Evolutionary conservation across 2,329 filamentous ascomycete species (phyloP).

Genomic region (Cordyceps pruinosa): DNA sequence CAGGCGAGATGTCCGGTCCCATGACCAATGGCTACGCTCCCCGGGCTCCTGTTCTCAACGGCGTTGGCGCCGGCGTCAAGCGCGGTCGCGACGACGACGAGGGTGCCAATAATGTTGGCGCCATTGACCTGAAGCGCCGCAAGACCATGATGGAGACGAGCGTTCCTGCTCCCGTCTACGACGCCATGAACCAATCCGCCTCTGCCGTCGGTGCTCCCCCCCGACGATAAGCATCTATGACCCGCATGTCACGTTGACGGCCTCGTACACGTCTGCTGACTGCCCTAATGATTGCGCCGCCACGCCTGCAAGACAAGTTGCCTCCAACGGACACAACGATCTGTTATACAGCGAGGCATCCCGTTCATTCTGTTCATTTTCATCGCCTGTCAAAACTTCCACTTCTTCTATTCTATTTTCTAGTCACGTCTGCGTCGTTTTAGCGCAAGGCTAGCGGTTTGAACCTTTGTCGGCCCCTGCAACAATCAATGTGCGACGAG

Average conservation of each 20-base stretch:
- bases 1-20: conserved; percentile 50
- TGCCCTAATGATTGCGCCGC: conserved; percentile 4
- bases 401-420: conserved; percentile 6
- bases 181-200: conserved; percentile 41
- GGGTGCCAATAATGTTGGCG: conserved; percentile 43
- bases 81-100: conserved; percentile 54
- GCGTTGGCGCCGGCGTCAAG: conserved; percentile 40
- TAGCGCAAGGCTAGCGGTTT: background rate
- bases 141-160: conserved; percentile 65
- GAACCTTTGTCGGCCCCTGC: conserved; percentile 8
- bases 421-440: conserved; percentile 5
- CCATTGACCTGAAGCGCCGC: conserved; percentile 66
- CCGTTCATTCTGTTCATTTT: conserved; percentile 5
- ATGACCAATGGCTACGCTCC: conserved; percentile 58
- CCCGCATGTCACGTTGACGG: background rate
- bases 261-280: background rate
- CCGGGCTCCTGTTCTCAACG: conserved; percentile 60
- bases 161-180: conserved; percentile 43
- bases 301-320: background rate
- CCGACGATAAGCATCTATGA: conserved; percentile 27
- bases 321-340: background rate
- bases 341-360: background rate
- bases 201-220: conserved; percentile 37
- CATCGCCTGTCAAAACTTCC: background rate
- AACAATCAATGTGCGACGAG: conserved; percentile 8